Conservation (phyloP, 257 asterid species). For the Plantago ovata region DNA sequence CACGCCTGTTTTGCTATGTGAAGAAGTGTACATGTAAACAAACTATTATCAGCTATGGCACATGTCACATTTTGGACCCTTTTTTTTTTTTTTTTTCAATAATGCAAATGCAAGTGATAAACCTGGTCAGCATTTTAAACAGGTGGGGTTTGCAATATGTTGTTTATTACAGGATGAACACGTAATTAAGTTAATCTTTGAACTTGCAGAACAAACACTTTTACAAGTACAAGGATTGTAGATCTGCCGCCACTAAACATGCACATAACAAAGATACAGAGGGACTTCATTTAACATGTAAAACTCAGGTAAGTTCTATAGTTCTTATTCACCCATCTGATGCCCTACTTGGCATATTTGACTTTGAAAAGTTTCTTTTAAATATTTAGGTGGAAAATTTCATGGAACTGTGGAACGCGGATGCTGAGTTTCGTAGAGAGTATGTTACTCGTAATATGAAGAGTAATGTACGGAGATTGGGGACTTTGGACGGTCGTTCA, state of each 20-base stretch:
- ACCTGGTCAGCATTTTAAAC: no score
- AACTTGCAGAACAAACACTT: conserved; percentile 61
- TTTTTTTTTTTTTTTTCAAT: no score
- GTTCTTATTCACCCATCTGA: conserved; percentile 2
- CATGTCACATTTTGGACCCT: no score
- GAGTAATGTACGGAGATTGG: conserved; percentile 74
- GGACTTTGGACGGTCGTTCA: conserved; percentile 83
- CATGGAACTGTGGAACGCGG: conserved; percentile 73
- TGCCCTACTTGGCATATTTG: conserved; percentile 4
- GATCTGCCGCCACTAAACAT: conserved; percentile 46
- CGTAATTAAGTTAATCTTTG: conserved; percentile 17
- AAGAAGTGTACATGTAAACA: no score
- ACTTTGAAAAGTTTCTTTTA: conserved; percentile 5
- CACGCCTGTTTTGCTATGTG: no score
- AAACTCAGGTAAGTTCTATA: conserved; percentile 45
- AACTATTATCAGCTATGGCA: no score
- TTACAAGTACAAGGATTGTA: conserved; percentile 56
- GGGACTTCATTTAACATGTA: conserved; percentile 51
- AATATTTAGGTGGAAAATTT: conserved; percentile 54
- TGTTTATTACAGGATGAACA: background rate
- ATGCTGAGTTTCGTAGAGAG: conserved; percentile 61
- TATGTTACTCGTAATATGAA: conserved; percentile 52
- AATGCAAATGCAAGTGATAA: no score
- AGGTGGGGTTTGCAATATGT: no score
- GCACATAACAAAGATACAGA: conserved; percentile 50